phyloP scores from a whole-genome alignment of 345 rosid genomes.

The Theobroma cacao region DNA sequence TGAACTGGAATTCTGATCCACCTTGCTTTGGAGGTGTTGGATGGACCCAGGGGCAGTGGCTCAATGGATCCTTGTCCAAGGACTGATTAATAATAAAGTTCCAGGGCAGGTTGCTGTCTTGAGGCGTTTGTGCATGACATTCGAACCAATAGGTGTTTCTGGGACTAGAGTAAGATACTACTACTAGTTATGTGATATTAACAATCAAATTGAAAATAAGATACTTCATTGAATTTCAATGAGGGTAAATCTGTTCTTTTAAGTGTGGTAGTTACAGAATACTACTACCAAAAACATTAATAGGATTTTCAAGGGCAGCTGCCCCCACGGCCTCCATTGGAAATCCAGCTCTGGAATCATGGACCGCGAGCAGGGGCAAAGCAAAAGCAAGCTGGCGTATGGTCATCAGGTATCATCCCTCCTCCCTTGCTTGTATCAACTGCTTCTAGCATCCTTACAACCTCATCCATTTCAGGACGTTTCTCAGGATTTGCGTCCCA shows the following conservation, averaged over 20 bases:
- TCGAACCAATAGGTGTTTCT: too few species aligned
- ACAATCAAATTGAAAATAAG: too few species aligned
- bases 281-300: neutral
- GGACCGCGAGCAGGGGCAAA: conserved; percentile 79
- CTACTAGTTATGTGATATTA: too few species aligned
- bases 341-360: conserved; percentile 15
- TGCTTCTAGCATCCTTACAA: conserved; percentile 74
- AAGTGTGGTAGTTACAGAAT: neutral
- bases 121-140: neutral
- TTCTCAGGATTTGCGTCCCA: conserved; percentile 78
- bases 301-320: neutral
- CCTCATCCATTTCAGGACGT: conserved; percentile 86
- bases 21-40: too few species aligned
- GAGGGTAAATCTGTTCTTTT: neutral
- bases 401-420: conserved; percentile 94
- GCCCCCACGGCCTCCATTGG: neutral
- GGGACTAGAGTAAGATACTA: too few species aligned
- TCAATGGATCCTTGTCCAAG: too few species aligned
- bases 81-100: neutral
- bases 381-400: conserved; percentile 64
- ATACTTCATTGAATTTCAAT: too few species aligned
- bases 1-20: too few species aligned
- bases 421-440: conserved; percentile 89
- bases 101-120: neutral
- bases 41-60: too few species aligned